Base-by-base conservation (phyloP, 768 basidiomycete genomes). In the Candolleomyces efflorescens region DNA sequence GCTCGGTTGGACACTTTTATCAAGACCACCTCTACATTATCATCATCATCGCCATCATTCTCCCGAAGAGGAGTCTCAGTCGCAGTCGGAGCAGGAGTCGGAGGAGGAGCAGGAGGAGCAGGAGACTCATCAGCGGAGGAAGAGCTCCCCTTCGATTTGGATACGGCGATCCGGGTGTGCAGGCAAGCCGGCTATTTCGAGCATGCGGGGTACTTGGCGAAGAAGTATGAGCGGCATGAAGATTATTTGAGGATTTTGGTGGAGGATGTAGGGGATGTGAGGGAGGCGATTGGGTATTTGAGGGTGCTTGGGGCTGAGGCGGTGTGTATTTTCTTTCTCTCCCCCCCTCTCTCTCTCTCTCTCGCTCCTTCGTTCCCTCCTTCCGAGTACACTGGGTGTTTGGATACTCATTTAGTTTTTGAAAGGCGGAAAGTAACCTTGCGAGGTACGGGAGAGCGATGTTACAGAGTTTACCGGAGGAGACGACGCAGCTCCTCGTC, bases 121-220 rank as follows among this genome's bases (percentile, higher is more conserved):
- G 76, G 82, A 13, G 70, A 71, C 15, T 37, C 47, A 5, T 36
- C 24, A n/a, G 58, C 48, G 18, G 76, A 75, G 17, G 75, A 79
- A 20, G 94, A 95, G 67, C 81, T 96, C 3, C 97, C 96, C 0
- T 99, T 98, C 68, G 97, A 98, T 68, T 80, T 99, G 44, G 94
- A 96, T 60, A 99, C 97, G 0, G 97, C 94, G 0, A 98, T 99
- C 54, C 84, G 94, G 2, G 96, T 98, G 26, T 98, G 95, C 65
- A 82, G 97, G 24, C 96, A 98, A 70, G 96, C 94, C 1, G 93
- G 94, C 0, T 98, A 96, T 70, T 97, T 92, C 64, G 89, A 94
- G 56, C 96, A 98, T 67, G 96, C 96, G 0, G 84, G 86, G 1
- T 98, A 95, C 68, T 81, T 99, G 15, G 96, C 97, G 18, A 86